A percentile compares a stretch with the other conserved stretches of the same genome.
Conservation (phyloP, 225 moss, liverwort and hornwort species). For the Pleurozium schreberi region DNA sequence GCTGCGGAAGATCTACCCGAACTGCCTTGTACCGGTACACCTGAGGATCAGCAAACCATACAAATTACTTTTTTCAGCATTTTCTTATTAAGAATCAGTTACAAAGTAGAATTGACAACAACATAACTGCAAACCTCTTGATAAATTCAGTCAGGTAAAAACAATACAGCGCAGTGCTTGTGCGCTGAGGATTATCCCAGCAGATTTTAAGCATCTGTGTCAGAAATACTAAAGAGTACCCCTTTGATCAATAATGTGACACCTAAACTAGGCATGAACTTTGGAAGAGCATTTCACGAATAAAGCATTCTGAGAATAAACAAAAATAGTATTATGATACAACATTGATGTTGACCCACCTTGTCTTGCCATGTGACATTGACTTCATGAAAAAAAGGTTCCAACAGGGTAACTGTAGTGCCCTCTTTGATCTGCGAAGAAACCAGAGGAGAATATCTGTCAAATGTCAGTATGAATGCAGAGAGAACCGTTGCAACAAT, state of each 20-base stretch:
- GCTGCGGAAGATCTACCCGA: conserved; percentile 50
- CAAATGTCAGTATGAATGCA: not conserved
- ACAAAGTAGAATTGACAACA: not conserved
- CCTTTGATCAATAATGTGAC: not conserved
- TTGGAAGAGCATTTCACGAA: not conserved
- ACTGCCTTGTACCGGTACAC: conserved; percentile 33
- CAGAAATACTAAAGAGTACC: not conserved
- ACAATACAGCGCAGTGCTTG: not conserved
- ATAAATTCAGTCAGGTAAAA: not conserved
- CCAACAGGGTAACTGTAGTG: conserved; percentile 35
- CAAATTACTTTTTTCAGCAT: not conserved
- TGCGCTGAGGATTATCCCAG: not conserved
- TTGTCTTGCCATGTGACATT: conserved; percentile 42
- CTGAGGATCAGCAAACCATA: conserved; percentile 3
- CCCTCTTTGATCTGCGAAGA: conserved; percentile 37
- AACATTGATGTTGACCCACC: not conserved
- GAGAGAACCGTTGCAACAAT: not conserved
- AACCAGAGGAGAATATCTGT: not conserved
- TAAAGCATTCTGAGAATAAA: not conserved
- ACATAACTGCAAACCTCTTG: not conserved
- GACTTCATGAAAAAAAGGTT: conserved; percentile 45
- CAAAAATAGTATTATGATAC: not conserved
- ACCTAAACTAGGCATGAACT: not conserved
- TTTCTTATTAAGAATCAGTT: not conserved
- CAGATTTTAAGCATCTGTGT: not conserved